A percentile compares a stretch with the other conserved stretches of the same genome.
These are phyloP conservation scores for Crithidia brevicula DNA, from an alignment of 208 protist genomes.

Conservation along the genomic window DNA sequence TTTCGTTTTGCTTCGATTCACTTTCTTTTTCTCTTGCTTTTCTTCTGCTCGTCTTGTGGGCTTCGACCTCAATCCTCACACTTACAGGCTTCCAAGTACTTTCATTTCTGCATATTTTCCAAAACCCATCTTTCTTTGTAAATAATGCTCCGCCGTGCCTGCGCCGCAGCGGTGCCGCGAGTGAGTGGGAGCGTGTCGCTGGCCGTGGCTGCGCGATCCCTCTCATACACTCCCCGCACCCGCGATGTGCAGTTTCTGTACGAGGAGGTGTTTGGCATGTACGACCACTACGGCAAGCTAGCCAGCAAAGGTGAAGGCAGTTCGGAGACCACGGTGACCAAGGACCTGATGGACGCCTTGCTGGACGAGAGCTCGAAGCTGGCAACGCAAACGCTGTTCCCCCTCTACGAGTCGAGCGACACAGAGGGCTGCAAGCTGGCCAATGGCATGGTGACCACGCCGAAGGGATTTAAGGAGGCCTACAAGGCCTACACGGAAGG, in stretches of 20 bases:
- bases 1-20: too few species aligned
- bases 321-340: slow-evolving; percentile 42
- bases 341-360: slow-evolving; percentile 78
- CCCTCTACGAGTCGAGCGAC: slow-evolving; percentile 66
- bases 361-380: slow-evolving; percentile 74
- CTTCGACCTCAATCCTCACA: too few species aligned
- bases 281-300: slow-evolving; percentile 75
- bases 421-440: slow-evolving; percentile 55
- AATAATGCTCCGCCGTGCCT: slow-evolving; percentile 54
- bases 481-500: slow-evolving; percentile 77
- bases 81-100: not conserved
- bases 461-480: slow-evolving; percentile 89
- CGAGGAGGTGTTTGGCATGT: slow-evolving; percentile 87
- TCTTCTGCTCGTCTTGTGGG: too few species aligned
- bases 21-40: too few species aligned
- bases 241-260: slow-evolving; percentile 76
- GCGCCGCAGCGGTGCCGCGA: slow-evolving; percentile 8
- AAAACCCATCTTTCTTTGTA: not conserved
- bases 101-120: slow-evolving; percentile 19
- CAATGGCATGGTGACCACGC: slow-evolving; percentile 65
- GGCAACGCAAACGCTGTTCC: slow-evolving; percentile 56
- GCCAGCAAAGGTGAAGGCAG: slow-evolving; percentile 34
- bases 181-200: slow-evolving; percentile 6
- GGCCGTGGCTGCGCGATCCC: slow-evolving; percentile 26
- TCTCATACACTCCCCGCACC: slow-evolving; percentile 54